These are phyloP conservation scores for Chlorella variabilis DNA, from an alignment of 163 green algal genomes.

Conservation along the genomic window DNA sequence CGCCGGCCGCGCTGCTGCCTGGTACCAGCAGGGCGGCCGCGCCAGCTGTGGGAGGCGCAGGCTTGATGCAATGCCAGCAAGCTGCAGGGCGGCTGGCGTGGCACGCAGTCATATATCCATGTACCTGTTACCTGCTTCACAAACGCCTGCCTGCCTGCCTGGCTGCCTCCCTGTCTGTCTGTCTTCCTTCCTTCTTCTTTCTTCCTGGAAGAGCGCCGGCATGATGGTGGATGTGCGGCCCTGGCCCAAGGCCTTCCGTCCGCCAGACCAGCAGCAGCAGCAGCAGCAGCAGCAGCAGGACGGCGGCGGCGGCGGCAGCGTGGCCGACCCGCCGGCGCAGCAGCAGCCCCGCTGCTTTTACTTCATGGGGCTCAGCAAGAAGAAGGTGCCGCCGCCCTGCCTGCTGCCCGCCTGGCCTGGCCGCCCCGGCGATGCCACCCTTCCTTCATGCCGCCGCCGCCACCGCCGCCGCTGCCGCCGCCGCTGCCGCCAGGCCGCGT, in stretches of 20 bases:
- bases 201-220: slow-evolving; percentile 52
- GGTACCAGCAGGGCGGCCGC: too few relatives aligned
- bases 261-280: slow-evolving; percentile 5
- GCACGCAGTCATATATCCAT: too few relatives aligned
- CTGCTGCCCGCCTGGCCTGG: neutral
- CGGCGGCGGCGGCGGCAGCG: neutral
- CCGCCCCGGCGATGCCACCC: too few relatives aligned
- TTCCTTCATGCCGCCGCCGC: too few relatives aligned
- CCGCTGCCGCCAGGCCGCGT: too few relatives aligned
- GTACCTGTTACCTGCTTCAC: too few relatives aligned
- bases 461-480: too few relatives aligned
- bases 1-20: too few relatives aligned
- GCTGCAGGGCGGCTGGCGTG: too few relatives aligned
- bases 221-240: slow-evolving; percentile 75
- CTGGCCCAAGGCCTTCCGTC: slow-evolving; percentile 65
- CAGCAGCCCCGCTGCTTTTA: slow-evolving; percentile 37
- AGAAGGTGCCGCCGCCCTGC: slow-evolving; percentile 26
- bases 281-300: neutral
- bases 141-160: too few relatives aligned
- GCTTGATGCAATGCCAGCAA: too few relatives aligned
- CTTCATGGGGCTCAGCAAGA: slow-evolving; percentile 52
- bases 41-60: too few relatives aligned
- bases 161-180: neutral
- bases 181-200: neutral
- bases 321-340: neutral